Conservation (phyloP, 164 flowering plant species). For the Brasenia schreberi region DNA sequence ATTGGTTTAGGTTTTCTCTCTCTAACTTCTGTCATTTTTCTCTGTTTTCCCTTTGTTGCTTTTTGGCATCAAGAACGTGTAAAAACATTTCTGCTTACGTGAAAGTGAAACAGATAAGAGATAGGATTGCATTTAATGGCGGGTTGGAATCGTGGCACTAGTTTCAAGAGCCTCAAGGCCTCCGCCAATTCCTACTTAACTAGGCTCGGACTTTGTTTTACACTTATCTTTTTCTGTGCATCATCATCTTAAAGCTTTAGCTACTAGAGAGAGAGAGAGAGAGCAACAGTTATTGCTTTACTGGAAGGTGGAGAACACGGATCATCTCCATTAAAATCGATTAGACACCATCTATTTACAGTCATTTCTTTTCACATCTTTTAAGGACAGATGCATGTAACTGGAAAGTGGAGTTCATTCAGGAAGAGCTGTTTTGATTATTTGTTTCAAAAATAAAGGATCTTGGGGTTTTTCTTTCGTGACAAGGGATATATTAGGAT, state of each 20-base stretch:
- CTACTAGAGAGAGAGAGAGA: background rate
- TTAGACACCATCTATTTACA: no score
- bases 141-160: background rate
- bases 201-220: background rate
- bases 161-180: background rate
- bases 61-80: background rate
- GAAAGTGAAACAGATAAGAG: background rate
- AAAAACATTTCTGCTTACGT: background rate
- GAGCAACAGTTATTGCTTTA: no score
- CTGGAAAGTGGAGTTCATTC: no score
- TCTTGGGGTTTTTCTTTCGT: no score
- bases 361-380: no score
- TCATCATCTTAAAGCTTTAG: background rate
- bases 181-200: background rate
- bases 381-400: no score
- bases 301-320: no score
- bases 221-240: background rate
- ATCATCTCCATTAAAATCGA: no score
- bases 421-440: no score
- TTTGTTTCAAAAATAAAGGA: no score
- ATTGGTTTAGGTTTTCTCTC: background rate
- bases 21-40: background rate
- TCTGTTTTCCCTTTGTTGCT: background rate
- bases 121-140: background rate
- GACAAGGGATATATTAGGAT: no score